Percentiles rank a stretch among this genome's conserved stretches.
Conservation (phyloP, 768 basidiomycete species). For the Podaxis rugospora region DNA sequence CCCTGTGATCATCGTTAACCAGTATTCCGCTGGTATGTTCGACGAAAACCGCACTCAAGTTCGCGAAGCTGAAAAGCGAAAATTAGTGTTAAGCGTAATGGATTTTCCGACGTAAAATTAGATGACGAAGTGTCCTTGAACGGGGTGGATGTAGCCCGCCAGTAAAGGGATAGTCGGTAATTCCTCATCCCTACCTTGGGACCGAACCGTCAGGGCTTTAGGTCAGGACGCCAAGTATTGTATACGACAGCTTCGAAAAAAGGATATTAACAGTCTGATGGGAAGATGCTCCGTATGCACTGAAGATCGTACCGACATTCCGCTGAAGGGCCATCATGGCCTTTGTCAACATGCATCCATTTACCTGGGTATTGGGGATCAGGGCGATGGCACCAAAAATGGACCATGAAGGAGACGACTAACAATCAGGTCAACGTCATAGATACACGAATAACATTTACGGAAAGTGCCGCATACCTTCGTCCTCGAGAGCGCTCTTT, state of each 20-base stretch:
- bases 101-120: not conserved
- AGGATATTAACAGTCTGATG: not conserved
- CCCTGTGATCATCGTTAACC: no score
- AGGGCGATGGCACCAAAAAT: not conserved
- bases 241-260: not conserved
- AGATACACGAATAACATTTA: not conserved
- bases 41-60: not conserved
- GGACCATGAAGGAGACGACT: not conserved
- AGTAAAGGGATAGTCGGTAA: not conserved
- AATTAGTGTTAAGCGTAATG: not conserved
- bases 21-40: no score
- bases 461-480: not conserved
- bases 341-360: not conserved
- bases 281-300: not conserved
- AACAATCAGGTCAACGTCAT: not conserved
- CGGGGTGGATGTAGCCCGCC: not conserved
- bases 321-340: not conserved
- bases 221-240: not conserved
- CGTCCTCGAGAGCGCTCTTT: not conserved
- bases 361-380: slow-evolving; percentile 4
- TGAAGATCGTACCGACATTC: not conserved
- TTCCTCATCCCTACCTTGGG: not conserved
- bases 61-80: not conserved
- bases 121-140: not conserved
- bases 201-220: not conserved